Base-by-base conservation (phyloP, 2,329 filamentous ascomycete species). In the Cryphonectria japonica region DNA sequence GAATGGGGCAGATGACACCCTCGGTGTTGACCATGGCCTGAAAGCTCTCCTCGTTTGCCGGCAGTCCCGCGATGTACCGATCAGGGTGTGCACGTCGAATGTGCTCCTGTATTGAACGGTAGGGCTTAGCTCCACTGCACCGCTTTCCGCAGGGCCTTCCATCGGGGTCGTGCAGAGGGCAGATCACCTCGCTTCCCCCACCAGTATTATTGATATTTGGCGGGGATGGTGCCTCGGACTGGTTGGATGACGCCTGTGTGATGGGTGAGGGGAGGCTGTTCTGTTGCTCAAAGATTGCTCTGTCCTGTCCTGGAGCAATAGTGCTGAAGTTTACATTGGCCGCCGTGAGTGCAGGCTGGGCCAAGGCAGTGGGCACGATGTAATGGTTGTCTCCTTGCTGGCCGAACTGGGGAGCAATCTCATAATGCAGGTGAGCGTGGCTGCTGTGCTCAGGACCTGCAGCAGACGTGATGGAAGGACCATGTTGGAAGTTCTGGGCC, bases 71-170 rank as follows among this genome's bases (percentile, higher is more conserved):
- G 77, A 99, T 97, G 84, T 98, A 98, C 82, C 98, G 92, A 81
- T 97, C 94, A 73, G 95, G 95, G 81, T 99, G 96, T 76, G 96
- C 95, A 82, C 96, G 92, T 78, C 96, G 93, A 78, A 99, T 98
- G 80, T 99, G 96, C 88, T 99, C 96, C 84, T 98, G 96, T 94
- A 99, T 98, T 74, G 95, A 98, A 82, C 96, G 94, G 85, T 95
- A 99, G 19, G 71, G 69, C 37, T 73, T 71, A 2, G 62, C 66
- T 41, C 68, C 71, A 19, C 41, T 65, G 62, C 71, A 72, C n/a
- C 65, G 65, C 22, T 72, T 72, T 37, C 63, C 63, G 34, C 71
- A 72, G 43, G 59, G 11, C 22, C 64, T 66, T 29, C 71, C 69
- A 41, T 71, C 71, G 19, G 34, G 62, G 16, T 50, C 41, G 7